These are phyloP conservation scores for Pseudogymnoascus sp. DNA, from an alignment of 2,329 filamentous ascomycete genomes.

Conservation along the genomic window DNA sequence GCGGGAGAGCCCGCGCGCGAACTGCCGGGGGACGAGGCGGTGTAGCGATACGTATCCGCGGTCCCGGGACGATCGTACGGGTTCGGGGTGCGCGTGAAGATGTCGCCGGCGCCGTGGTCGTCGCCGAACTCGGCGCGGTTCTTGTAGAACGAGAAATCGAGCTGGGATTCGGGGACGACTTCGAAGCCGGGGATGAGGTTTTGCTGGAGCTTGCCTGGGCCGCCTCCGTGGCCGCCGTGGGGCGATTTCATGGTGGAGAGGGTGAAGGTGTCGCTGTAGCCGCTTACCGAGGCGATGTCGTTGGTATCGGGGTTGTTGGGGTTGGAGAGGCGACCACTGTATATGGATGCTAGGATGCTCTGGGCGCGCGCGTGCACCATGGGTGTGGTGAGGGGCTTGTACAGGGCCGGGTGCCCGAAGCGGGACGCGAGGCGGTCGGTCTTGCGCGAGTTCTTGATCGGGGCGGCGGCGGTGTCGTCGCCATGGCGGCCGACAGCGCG, in stretches of 20 bases:
- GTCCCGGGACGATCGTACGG: slow-evolving; percentile 29
- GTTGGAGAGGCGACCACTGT: slow-evolving; percentile 69
- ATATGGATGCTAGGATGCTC: slow-evolving; percentile 76
- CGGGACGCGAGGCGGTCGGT: slow-evolving; percentile 64
- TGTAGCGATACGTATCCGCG: slow-evolving; percentile 12
- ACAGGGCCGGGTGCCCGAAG: slow-evolving; percentile 87
- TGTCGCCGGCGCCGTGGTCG: slow-evolving; percentile 70
- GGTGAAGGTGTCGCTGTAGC: slow-evolving; percentile 74
- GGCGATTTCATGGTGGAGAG: slow-evolving; percentile 62
- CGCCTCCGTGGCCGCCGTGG: slow-evolving; percentile 21
- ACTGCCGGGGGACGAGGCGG: slow-evolving; percentile 1
- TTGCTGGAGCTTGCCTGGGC: slow-evolving; percentile 24
- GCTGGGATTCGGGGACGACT: slow-evolving; percentile 73
- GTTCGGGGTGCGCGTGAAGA: slow-evolving; percentile 54
- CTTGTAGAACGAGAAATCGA: slow-evolving; percentile 90
- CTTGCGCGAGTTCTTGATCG: slow-evolving; percentile 43
- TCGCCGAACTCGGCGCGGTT: slow-evolving; percentile 80
- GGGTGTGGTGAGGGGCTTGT: slow-evolving; percentile 80
- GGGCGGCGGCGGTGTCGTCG: slow-evolving; percentile 32
- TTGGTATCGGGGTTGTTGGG: slow-evolving; percentile 50
- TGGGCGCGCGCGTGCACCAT: slow-evolving; percentile 93
- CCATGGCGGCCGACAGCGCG: slow-evolving; percentile 43
- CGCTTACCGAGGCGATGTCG: slow-evolving; percentile 51
- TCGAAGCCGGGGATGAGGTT: slow-evolving; percentile 65
- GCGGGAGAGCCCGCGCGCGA: slow-evolving; percentile 22